Percentiles rank a stretch among this genome's conserved stretches.
Evolutionary conservation across 2,329 filamentous ascomycete genomes (phyloP).

Genomic region (Botrytis paeoniae): DNA sequence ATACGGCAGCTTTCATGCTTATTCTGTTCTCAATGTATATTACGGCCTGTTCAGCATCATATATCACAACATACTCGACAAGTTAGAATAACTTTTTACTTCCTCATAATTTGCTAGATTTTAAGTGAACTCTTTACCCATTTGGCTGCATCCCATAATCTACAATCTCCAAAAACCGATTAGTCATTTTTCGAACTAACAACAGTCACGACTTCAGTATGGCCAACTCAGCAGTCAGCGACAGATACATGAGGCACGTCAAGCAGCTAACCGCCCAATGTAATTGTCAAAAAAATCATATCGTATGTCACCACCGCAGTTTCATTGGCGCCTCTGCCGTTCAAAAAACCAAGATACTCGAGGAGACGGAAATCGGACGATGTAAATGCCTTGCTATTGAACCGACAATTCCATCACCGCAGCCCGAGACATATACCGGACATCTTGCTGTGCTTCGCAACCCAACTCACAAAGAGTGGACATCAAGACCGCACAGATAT

Average conservation of each 20-base stretch:
- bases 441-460: slow-evolving; percentile 5
- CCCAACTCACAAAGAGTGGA: background rate
- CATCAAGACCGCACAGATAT: background rate
- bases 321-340: background rate
- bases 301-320: background rate
- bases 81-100: background rate
- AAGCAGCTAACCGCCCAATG: background rate
- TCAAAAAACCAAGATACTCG: background rate
- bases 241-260: background rate
- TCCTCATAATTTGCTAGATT: background rate
- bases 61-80: background rate
- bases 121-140: background rate
- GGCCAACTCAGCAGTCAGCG: background rate
- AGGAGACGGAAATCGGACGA: background rate
- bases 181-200: background rate
- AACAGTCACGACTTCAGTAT: background rate
- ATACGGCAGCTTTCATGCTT: background rate
- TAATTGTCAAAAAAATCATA: background rate
- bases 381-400: background rate
- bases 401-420: background rate
- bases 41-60: background rate
- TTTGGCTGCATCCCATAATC: background rate
- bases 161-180: background rate
- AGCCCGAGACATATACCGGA: background rate
- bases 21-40: background rate